phyloP scores from a whole-genome alignment of 1,284 basidiomycete species.

The Sporisorium graminicola region DNA sequence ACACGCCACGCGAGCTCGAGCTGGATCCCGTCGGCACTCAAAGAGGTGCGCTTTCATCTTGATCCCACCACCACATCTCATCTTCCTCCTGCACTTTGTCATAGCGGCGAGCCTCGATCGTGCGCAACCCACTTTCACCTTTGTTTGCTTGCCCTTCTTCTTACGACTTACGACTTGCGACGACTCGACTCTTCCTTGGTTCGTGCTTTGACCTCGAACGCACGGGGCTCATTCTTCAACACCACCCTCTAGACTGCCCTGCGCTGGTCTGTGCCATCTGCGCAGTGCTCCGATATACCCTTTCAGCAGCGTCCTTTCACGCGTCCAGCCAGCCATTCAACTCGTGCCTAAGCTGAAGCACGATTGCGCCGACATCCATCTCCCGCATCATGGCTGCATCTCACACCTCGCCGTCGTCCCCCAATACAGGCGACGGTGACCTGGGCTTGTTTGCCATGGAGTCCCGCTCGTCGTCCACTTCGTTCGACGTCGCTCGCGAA shows the following conservation, averaged over 20 bases:
- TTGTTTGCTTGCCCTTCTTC: background rate
- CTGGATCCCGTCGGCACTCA: background rate
- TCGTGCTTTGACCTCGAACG: background rate
- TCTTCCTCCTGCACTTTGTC: background rate
- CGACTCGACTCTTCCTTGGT: background rate
- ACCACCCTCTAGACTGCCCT: background rate
- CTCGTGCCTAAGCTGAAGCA: background rate
- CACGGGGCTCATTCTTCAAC: background rate
- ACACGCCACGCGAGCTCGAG: background rate
- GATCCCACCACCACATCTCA: conserved; percentile 4
- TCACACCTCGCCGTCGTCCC: conserved; percentile 12
- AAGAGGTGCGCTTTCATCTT: background rate
- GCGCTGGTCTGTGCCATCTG: background rate
- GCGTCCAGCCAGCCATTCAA: background rate
- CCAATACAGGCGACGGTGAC: conserved; percentile 40
- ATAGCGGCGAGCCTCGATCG: background rate
- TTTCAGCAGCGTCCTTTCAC: background rate
- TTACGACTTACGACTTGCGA: background rate
- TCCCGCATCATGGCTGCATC: conserved; percentile 10
- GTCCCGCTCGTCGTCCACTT: conserved; percentile 36
- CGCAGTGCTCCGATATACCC: background rate
- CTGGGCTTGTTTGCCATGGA: conserved; percentile 44
- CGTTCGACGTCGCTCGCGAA: conserved; percentile 19
- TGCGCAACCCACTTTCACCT: background rate
- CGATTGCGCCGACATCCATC: background rate